Evolutionary conservation across 805 yeast species (phyloP).

Genomic region (Wickerhamomyces chambardii): DNA sequence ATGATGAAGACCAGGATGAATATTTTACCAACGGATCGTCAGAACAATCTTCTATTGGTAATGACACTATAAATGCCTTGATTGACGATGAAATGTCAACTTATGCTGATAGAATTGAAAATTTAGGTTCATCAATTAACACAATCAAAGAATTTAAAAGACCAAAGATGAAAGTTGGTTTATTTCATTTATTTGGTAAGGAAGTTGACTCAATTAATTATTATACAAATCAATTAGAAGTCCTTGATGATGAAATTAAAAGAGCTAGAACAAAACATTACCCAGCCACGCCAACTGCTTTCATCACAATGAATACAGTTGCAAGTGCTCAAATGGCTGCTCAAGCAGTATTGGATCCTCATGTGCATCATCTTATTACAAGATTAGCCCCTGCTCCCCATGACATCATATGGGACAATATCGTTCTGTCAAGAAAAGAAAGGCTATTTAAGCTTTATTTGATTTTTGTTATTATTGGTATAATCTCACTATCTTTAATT

Average conservation of each 20-base stretch:
- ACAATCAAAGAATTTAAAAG: constrained; percentile 27
- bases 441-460: constrained; percentile 54
- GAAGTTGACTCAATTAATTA: constrained; percentile 76
- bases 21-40: constrained; percentile 7
- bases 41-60: neutral
- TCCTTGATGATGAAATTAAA: constrained; percentile 61
- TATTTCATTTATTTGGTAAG: constrained; percentile 55
- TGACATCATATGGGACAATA: constrained; percentile 89
- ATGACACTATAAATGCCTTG: neutral
- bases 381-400: constrained; percentile 92
- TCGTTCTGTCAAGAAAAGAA: constrained; percentile 71
- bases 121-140: neutral
- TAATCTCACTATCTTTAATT: constrained; percentile 64
- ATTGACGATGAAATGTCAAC: neutral
- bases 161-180: constrained; percentile 56
- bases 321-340: constrained; percentile 97
- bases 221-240: constrained; percentile 58
- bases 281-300: constrained; percentile 84
- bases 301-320: constrained; percentile 89
- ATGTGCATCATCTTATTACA: constrained; percentile 75
- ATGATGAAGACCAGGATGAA: constrained; percentile 10
- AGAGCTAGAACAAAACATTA: constrained; percentile 60
- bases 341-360: constrained; percentile 88
- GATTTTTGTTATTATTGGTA: constrained; percentile 58
- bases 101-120: neutral